Conservation (phyloP, 73 alveolate genomes). For the Paramecium sonneborni region DNA sequence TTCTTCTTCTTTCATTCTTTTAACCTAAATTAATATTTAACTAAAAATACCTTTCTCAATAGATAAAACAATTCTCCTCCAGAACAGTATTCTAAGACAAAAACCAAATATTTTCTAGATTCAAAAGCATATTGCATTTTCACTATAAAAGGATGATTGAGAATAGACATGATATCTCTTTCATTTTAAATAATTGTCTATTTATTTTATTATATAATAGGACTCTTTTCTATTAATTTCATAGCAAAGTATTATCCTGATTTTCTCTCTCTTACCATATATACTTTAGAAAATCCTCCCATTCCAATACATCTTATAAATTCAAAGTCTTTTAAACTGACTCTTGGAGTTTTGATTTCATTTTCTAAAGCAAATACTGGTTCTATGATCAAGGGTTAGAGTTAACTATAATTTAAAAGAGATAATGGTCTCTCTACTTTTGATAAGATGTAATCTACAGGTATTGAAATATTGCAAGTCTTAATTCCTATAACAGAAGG, state of each 20-base stretch:
- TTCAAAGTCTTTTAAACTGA: slow-evolving; percentile 50
- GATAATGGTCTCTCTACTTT: slow-evolving; percentile 22
- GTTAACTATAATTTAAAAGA: background rate
- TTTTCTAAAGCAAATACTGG: slow-evolving; percentile 24
- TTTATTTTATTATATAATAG: slow-evolving; percentile 31
- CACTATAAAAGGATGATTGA: slow-evolving; percentile 89
- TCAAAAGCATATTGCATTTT: slow-evolving; percentile 88
- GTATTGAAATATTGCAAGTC: slow-evolving; percentile 11
- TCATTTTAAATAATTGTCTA: slow-evolving; percentile 73
- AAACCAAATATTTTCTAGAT: slow-evolving; percentile 79
- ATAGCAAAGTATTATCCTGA: slow-evolving; percentile 46
- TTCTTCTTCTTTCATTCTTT: slow-evolving; percentile 72
- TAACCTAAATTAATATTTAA: slow-evolving; percentile 24
- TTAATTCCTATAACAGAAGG: background rate
- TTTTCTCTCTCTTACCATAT: slow-evolving; percentile 43
- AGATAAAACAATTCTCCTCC: slow-evolving; percentile 73
- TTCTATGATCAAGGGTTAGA: background rate
- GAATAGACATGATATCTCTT: slow-evolving; percentile 82
- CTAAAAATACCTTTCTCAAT: slow-evolving; percentile 61
- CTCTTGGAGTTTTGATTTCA: slow-evolving; percentile 43
- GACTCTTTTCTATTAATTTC: slow-evolving; percentile 43
- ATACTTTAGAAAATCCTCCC: slow-evolving; percentile 60
- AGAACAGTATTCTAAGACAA: slow-evolving; percentile 89
- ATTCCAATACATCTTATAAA: slow-evolving; percentile 58
- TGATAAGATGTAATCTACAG: slow-evolving; percentile 45